Base-by-base conservation (phyloP, 257 asterid species). In the Misopates orontium region DNA sequence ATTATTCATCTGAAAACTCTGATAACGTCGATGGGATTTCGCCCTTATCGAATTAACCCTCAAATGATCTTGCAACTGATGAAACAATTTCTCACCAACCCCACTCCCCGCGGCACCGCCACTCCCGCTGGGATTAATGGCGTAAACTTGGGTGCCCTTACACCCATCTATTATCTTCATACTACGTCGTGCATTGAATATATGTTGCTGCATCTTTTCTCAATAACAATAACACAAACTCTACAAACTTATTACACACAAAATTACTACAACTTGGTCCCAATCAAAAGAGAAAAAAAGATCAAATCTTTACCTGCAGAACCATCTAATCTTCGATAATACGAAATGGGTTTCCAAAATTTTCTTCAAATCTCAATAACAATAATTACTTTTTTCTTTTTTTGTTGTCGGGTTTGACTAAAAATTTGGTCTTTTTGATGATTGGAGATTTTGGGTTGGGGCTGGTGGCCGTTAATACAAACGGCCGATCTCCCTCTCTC, bases 91-190 rank as follows among this genome's bases (percentile, higher is more conserved):
- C 73, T 89, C 97, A 0, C 90, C 92, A 10, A 85, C 85, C 36
- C 95, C 77, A 13, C 77, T 70, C 13, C 83, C 82, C 8, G 76
- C 78, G 49, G 77, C 82, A 2, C 36, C 36, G 3, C 36, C 36
- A 2, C 36, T 7, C 9, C 82, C 58, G 40, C 73, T 31, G 36
- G 87, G 77, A 75, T 89, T 80, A 44, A 87, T 70, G 62, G 87
- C 73, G 82, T 60, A 83, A 0, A 82, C 76, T 60, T 86, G 97
- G 36, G 83, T 44, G 64, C 82, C 75, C 68, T 84, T 94, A 75
- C 93, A 88, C 69, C 93, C 95, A 17, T 94, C 96, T 68, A 83
- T 69, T 87, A 94, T 75, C 73, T 86, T 87, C 81, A 88, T 68
- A 75, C 96, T 85, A 55, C 95, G 95, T 94, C 84, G 84, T 44